Conservation (phyloP, 2,329 filamentous ascomycete genomes). For the Zelopaecilomyces penicillatus region DNA sequence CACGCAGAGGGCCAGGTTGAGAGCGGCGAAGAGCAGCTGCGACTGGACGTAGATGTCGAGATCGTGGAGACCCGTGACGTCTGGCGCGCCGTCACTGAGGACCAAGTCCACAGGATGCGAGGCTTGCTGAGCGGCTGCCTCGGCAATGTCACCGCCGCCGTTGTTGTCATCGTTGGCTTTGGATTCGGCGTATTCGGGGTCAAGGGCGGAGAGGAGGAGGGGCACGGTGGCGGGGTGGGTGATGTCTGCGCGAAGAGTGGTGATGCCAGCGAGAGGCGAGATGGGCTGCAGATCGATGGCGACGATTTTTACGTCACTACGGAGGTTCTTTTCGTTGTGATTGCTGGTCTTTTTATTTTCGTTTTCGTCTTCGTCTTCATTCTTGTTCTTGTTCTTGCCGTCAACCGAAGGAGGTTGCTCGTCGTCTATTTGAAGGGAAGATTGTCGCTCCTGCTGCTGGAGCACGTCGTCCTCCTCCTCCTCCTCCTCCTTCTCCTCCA, state of each 20-base stretch:
- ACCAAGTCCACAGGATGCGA: constrained; percentile 84
- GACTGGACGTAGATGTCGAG: constrained; percentile 97
- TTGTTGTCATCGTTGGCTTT: no score
- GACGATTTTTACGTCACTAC: constrained; percentile 81
- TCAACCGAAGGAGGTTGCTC: no score
- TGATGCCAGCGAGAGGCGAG: constrained; percentile 85
- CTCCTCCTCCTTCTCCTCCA: constrained; percentile 15
- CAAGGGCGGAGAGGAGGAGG: constrained; percentile 74
- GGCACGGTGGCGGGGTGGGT: constrained; percentile 94
- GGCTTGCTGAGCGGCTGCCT: constrained; percentile 37
- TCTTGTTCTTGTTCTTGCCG: no score
- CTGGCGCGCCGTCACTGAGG: constrained; percentile 88
- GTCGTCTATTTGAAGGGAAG: no score
- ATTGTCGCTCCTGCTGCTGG: neutral
- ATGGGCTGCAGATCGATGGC: constrained; percentile 95
- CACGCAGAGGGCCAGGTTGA: constrained; percentile 89
- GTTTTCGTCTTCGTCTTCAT: no score
- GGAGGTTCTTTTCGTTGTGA: constrained; percentile 21
- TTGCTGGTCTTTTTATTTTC: no score
- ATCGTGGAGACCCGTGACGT: constrained; percentile 94
- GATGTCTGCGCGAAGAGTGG: constrained; percentile 87
- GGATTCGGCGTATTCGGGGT: constrained; percentile 52
- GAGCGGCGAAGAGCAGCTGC: constrained; percentile 85
- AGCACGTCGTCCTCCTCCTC: neutral
- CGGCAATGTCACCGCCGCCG: constrained; percentile 13